phyloP scores from a whole-genome alignment of 306 rosid genomes.

The Cucurbita ficifolia region DNA sequence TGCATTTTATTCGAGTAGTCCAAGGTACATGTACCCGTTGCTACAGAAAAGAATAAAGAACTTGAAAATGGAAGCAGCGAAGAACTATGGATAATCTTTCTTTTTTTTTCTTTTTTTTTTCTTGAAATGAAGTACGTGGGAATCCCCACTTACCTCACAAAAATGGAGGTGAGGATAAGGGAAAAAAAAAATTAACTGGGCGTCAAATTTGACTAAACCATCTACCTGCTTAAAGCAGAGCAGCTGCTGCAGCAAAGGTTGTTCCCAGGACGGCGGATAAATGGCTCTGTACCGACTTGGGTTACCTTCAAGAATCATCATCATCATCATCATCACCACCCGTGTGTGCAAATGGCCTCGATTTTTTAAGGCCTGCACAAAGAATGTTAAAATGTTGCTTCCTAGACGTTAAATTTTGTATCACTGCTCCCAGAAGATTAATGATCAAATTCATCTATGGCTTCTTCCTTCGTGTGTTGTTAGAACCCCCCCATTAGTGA shows the following conservation, averaged over 20 bases:
- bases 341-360: constrained; percentile 54
- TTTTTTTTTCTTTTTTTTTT: background rate
- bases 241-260: constrained; percentile 35
- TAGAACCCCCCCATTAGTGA: constrained; percentile 58
- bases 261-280: constrained; percentile 49
- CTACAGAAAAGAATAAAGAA: constrained; percentile 9
- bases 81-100: background rate
- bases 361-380: constrained; percentile 90
- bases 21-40: constrained; percentile 4
- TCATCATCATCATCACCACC: constrained; percentile 28
- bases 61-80: constrained; percentile 36
- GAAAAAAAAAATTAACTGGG: constrained; percentile 18
- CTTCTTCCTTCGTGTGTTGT: constrained; percentile 42
- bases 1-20: constrained; percentile 51
- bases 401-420: constrained; percentile 53
- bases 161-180: constrained; percentile 13
- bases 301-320: constrained; percentile 41
- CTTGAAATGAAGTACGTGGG: background rate
- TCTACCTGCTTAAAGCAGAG: constrained; percentile 9
- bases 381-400: constrained; percentile 52
- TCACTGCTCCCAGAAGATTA: constrained; percentile 35
- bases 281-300: constrained; percentile 41
- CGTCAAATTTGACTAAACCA: constrained; percentile 14
- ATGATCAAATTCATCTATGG: constrained; percentile 25
- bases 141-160: constrained; percentile 11